phyloP scores from a whole-genome alignment of 176 grass and related monocot genomes.

The Aegilops tauschii region DNA sequence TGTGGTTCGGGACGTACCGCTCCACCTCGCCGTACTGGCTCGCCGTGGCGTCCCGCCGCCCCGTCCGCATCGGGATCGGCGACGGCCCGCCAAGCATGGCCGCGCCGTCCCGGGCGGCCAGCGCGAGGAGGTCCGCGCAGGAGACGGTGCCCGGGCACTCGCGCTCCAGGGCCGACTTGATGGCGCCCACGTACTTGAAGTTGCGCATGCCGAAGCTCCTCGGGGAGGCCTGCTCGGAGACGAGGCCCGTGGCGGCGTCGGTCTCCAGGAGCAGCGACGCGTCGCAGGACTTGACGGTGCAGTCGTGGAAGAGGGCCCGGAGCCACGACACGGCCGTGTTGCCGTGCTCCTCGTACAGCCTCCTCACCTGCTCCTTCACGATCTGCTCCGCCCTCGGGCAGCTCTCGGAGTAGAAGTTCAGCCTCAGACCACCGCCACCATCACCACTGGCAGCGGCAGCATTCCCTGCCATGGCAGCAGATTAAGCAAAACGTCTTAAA shows the following conservation, averaged over 20 bases:
- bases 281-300: slow-evolving; percentile 44
- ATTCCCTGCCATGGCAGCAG: background rate
- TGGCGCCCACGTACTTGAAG: slow-evolving; percentile 50
- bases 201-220: slow-evolving; percentile 56
- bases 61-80: slow-evolving; percentile 31
- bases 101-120: slow-evolving; percentile 56
- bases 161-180: slow-evolving; percentile 36
- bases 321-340: slow-evolving; percentile 52
- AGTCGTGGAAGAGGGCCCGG: slow-evolving; percentile 51
- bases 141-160: slow-evolving; percentile 58
- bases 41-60: slow-evolving; percentile 29
- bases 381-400: slow-evolving; percentile 40
- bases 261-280: slow-evolving; percentile 41
- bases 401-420: slow-evolving; percentile 24
- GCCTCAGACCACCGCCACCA: background rate
- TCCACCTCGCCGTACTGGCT: slow-evolving; percentile 10
- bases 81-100: slow-evolving; percentile 32
- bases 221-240: slow-evolving; percentile 38
- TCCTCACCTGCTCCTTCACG: slow-evolving; percentile 29
- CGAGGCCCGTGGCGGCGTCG: background rate
- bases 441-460: background rate
- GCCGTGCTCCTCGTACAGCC: slow-evolving; percentile 42
- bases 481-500: background rate
- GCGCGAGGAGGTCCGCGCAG: slow-evolving; percentile 74
- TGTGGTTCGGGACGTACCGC: slow-evolving; percentile 30